phyloP scores from a whole-genome alignment of 768 basidiomycete species.

The Clitopilus hobsonii region DNA sequence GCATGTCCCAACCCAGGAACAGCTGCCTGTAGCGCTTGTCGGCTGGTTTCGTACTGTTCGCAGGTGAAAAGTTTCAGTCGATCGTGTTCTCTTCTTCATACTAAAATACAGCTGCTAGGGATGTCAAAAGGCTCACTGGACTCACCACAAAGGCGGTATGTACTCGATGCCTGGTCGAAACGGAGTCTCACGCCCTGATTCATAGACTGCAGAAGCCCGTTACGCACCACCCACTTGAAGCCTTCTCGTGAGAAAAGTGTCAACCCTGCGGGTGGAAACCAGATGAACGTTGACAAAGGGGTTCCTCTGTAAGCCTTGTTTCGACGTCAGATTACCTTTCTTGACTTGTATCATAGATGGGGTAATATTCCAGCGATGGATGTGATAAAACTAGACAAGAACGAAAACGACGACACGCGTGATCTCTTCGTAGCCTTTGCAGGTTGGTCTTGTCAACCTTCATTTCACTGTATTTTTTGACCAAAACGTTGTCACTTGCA shows the following conservation, averaged over 20 bases:
- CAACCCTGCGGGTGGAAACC: no score
- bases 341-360: background rate
- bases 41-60: conserved; percentile 41
- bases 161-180: background rate
- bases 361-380: background rate
- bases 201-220: conserved; percentile 20
- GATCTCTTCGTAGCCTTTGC: background rate
- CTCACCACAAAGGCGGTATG: conserved; percentile 31
- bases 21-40: conserved; percentile 23
- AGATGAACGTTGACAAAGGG: no score
- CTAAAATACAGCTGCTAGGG: conserved; percentile 19
- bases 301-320: no score
- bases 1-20: conserved; percentile 26
- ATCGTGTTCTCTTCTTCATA: background rate
- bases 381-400: background rate
- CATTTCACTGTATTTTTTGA: background rate
- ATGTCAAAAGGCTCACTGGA: conserved; percentile 39
- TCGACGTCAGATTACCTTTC: no score
- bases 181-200: background rate
- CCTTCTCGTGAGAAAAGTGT: conserved; percentile 20
- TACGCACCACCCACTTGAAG: conserved; percentile 17
- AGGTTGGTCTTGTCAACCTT: background rate
- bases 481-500: background rate
- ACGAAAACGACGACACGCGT: background rate
- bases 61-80: conserved; percentile 13